Evolutionary conservation across 2,329 filamentous ascomycete genomes (phyloP), one percentile per base, ranked within the genome.

Genomic region (Stemphylium vesicarium): DNA sequence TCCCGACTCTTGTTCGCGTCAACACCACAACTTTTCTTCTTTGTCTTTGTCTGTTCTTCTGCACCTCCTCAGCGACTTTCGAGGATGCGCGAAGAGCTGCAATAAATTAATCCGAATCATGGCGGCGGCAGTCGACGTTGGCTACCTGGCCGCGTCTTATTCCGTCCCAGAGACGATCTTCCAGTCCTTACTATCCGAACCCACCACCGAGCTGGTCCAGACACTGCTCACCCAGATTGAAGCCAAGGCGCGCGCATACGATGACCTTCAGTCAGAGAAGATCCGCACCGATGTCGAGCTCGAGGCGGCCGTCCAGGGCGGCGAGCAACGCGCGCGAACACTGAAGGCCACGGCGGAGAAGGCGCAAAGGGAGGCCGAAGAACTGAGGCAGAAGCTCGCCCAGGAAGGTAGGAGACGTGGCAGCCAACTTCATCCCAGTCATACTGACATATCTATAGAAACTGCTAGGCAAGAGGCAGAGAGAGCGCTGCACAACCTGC

Each of bases 261-360:
- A 96, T 72, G 84, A 87, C 35, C 79, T 96, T 36, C 91, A 89
- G 66, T 88, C 94, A 9, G 91, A 96, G 62, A 98, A 97, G 78
- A 83, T 97, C 39, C 88, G 91, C 64, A 81, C 91, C 40, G 92
- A 96, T 68, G 95, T 99, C 39, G 93, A 98, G 79, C 84, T 98
- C 7, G 95, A 99, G 75, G 95, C 92, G 75, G 89, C 89, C 15
- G 88, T 96, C 42, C 88, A 92, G 66, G 90, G 85, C 62, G 88
- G 89, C 56, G 94, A 98, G 72, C 87, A 89, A 20, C 90, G 92
- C 76, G 88, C 88, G 62, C 91, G 94, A 71, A 85, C 88, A 8
- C 86, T 95, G 73, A 96, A 95, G 77, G 82, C 85, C 5, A 90
- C 89, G 1, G 85, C 92, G 39, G 92, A 96, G 59, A 94, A 94